Conservation (phyloP, 768 basidiomycete genomes). For the Ephemerocybe angulata region DNA sequence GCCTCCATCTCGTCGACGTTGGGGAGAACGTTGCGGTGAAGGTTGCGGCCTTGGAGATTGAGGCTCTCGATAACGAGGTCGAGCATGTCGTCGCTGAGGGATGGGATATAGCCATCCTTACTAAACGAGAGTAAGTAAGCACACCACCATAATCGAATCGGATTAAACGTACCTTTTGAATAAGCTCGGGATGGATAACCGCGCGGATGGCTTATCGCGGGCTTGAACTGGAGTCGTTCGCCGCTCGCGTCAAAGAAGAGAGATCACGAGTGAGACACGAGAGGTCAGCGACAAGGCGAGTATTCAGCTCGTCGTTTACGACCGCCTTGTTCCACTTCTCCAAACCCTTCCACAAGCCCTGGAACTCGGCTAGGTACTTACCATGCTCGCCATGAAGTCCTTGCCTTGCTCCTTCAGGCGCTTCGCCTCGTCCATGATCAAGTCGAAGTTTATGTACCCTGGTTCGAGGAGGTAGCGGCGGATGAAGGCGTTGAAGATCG, state of each 20-base stretch:
- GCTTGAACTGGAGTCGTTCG: slow-evolving; percentile 83
- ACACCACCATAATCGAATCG: neutral
- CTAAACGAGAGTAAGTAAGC: too few relatives aligned
- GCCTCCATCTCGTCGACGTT: slow-evolving; percentile 71
- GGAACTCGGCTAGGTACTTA: slow-evolving; percentile 68
- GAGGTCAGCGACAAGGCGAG: slow-evolving; percentile 80
- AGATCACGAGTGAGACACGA: slow-evolving; percentile 76
- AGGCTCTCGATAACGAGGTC: slow-evolving; percentile 95
- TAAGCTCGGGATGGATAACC: slow-evolving; percentile 76
- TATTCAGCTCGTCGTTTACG: slow-evolving; percentile 73
- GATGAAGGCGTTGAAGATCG: slow-evolving; percentile 53
- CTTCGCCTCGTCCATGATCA: slow-evolving; percentile 61
- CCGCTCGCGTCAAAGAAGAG: slow-evolving; percentile 81
- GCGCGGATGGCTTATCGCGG: slow-evolving; percentile 78
- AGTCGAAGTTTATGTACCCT: slow-evolving; percentile 81
- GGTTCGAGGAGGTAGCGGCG: slow-evolving; percentile 76
- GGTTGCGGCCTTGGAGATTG: slow-evolving; percentile 79
- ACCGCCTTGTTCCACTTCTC: slow-evolving; percentile 82
- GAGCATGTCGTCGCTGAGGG: slow-evolving; percentile 82
- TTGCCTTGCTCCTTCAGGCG: slow-evolving; percentile 68
- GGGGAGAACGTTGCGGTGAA: too few relatives aligned
- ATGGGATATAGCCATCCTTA: slow-evolving; percentile 82
- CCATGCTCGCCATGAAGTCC: slow-evolving; percentile 66
- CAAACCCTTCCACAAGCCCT: slow-evolving; percentile 67
- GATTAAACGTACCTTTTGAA: slow-evolving; percentile 56